phyloP scores from a whole-genome alignment of 176 grass and related monocot genomes.

The Alopecurus myosuroides region DNA sequence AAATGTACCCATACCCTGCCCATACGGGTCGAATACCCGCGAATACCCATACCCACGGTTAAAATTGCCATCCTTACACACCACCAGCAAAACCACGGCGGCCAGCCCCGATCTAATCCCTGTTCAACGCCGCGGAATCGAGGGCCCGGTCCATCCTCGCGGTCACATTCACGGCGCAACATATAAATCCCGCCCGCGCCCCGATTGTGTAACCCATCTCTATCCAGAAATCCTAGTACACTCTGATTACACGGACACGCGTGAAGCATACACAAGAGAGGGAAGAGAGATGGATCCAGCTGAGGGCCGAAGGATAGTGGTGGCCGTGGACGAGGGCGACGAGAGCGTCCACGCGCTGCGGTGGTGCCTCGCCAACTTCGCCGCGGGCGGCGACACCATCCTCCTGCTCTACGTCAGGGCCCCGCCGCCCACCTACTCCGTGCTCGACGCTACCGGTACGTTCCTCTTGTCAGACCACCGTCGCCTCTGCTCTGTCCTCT shows the following conservation, averaged over 20 bases:
- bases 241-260: not conserved
- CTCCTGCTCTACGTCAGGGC: constrained; percentile 62
- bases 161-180: not conserved
- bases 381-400: constrained; percentile 31
- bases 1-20: no score
- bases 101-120: not conserved
- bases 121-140: not conserved
- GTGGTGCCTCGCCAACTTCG: constrained; percentile 66
- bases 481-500: not conserved
- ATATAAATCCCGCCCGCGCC: not conserved
- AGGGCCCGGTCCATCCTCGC: not conserved
- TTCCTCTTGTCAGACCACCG: not conserved
- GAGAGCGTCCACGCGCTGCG: constrained; percentile 66
- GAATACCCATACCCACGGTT: no score
- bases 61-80: no score
- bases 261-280: not conserved
- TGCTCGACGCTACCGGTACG: constrained; percentile 66
- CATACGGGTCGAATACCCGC: no score
- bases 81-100: constrained; percentile 12
- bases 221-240: not conserved
- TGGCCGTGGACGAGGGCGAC: constrained; percentile 81
- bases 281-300: not conserved
- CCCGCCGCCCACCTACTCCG: constrained; percentile 37
- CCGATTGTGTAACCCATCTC: not conserved
- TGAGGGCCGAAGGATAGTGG: constrained; percentile 44